phyloP scores from a whole-genome alignment of 1,139 yeast genomes.

The Yamadazyma diddensiae region DNA sequence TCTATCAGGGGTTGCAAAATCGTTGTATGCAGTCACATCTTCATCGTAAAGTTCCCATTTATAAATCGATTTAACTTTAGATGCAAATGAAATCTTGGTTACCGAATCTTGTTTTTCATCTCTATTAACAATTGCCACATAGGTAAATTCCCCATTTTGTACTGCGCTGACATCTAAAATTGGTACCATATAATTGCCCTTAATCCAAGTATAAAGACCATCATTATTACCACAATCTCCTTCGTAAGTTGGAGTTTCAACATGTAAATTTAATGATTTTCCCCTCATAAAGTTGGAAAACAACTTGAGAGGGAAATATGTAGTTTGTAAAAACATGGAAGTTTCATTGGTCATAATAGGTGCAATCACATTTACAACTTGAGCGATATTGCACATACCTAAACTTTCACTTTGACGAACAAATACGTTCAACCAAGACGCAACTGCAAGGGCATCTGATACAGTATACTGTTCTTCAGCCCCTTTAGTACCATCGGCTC shows the following conservation, averaged over 20 bases:
- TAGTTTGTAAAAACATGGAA: constrained; percentile 25
- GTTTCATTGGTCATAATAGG: constrained; percentile 28
- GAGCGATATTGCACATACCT: constrained; percentile 33
- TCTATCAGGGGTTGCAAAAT: constrained; percentile 17
- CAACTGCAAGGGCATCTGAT: constrained; percentile 30
- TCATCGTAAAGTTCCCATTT: constrained; percentile 24
- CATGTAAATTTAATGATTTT: constrained; percentile 23
- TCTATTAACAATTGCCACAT: constrained; percentile 26
- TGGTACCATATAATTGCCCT: constrained; percentile 21
- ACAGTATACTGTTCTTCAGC: constrained; percentile 29
- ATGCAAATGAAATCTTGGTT: constrained; percentile 16
- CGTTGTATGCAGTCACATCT: constrained; percentile 21
- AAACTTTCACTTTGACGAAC: constrained; percentile 25
- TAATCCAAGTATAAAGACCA: constrained; percentile 19
- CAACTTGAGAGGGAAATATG: constrained; percentile 23
- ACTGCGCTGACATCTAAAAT: constrained; percentile 16
- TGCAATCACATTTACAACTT: constrained; percentile 30
- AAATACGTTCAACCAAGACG: constrained; percentile 30
- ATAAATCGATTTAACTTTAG: constrained; percentile 12
- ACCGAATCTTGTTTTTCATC: constrained; percentile 18
- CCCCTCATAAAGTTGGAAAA: constrained; percentile 30
- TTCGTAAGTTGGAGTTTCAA: constrained; percentile 21
- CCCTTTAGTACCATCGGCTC: constrained; percentile 27
- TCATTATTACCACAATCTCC: constrained; percentile 22
- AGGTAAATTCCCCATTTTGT: constrained; percentile 16